Conservation (phyloP, 108 stramenopile species). For the Cylindrotheca closterium region DNA sequence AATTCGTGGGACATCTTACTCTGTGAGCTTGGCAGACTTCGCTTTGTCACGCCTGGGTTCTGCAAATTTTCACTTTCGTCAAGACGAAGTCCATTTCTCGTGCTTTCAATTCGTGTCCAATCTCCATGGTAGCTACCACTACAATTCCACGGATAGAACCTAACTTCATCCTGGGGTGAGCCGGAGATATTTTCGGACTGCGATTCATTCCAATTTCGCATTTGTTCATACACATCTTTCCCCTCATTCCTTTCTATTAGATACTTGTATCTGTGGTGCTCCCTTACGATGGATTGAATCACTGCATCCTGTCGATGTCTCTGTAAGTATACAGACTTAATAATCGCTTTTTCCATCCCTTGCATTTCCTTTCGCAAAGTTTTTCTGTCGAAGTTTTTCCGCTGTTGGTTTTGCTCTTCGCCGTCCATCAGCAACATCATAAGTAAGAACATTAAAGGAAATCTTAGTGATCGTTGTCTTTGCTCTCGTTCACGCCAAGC, state of each 20-base stretch:
- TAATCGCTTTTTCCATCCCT: neutral
- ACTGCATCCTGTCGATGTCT: constrained; percentile 32
- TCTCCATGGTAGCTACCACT: constrained; percentile 85
- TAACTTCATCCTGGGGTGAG: constrained; percentile 30
- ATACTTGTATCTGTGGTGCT: constrained; percentile 45
- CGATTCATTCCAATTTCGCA: constrained; percentile 46
- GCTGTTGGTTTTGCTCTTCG: constrained; percentile 48
- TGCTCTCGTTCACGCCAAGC: constrained; percentile 77
- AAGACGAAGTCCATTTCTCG: too few species aligned
- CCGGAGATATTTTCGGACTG: too few species aligned
- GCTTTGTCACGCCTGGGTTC: too few species aligned
- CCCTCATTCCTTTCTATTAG: constrained; percentile 56
- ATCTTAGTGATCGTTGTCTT: constrained; percentile 67
- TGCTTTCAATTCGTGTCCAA: constrained; percentile 43
- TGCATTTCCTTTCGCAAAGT: constrained; percentile 10
- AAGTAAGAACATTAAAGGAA: constrained; percentile 80
- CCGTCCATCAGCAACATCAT: constrained; percentile 83
- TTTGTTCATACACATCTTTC: constrained; percentile 44
- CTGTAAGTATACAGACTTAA: constrained; percentile 5
- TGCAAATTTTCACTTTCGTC: too few species aligned
- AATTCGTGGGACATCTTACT: too few species aligned
- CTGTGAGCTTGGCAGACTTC: too few species aligned
- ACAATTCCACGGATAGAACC: constrained; percentile 83
- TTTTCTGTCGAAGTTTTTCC: constrained; percentile 16
- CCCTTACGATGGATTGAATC: constrained; percentile 8